Percentiles rank a stretch among this genome's conserved stretches.
phyloP scores from a whole-genome alignment of 2,329 filamentous ascomycete species.

The Aureobasidium sp. region DNA sequence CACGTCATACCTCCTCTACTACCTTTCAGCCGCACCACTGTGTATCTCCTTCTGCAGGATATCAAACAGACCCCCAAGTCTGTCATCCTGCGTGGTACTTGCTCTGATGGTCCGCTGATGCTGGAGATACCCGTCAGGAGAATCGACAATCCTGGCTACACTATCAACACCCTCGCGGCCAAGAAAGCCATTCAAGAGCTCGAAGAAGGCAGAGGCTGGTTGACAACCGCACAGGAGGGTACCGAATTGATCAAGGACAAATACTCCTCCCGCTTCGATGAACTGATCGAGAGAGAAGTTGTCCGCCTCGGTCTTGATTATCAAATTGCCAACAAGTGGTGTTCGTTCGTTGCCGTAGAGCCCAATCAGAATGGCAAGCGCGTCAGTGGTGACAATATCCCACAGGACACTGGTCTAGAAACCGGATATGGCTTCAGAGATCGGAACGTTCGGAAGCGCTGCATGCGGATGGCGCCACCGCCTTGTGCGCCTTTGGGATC shows the following conservation, averaged over 20 bases:
- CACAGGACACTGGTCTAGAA: neutral
- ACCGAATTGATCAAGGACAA: constrained; percentile 35
- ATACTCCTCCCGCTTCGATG: constrained; percentile 46
- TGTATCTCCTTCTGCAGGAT: constrained; percentile 55
- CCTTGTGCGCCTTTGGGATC: neutral
- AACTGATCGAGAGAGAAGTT: constrained; percentile 59
- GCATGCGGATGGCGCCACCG: neutral
- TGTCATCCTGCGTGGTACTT: constrained; percentile 53
- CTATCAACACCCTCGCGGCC: constrained; percentile 64
- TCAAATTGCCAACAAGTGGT: constrained; percentile 63
- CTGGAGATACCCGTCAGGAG: constrained; percentile 57
- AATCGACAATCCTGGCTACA: constrained; percentile 42
- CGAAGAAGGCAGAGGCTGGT: constrained; percentile 63
- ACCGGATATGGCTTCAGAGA: too few species aligned
- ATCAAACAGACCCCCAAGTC: constrained; percentile 40
- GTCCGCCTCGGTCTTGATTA: constrained; percentile 59
- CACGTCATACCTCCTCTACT: constrained; percentile 57
- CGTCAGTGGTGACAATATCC: too few species aligned
- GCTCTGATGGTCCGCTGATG: constrained; percentile 51
- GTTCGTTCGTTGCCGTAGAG: constrained; percentile 64
- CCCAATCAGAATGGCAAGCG: constrained; percentile 26
- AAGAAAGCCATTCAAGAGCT: constrained; percentile 62
- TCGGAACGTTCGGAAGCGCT: too few species aligned
- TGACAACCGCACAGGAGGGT: constrained; percentile 25
- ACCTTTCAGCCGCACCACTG: constrained; percentile 57